Evolutionary conservation across 192 early-diverging fungal species (phyloP).

Genomic region (Glomus cerebriforme): DNA sequence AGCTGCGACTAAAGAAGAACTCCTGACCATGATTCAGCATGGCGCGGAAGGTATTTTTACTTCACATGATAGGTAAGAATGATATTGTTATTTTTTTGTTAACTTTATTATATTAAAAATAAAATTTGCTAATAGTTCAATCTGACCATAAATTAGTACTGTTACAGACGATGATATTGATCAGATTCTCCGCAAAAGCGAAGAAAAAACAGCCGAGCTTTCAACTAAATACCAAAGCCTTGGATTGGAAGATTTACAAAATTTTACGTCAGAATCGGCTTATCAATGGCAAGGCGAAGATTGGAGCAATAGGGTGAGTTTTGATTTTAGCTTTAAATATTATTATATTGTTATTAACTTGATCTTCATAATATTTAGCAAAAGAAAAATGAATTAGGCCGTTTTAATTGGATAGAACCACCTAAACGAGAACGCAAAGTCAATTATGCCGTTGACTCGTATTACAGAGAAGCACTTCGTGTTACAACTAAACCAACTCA

Average conservation of each 20-base stretch:
- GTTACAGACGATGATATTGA: constrained; percentile 86
- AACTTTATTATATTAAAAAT: not conserved
- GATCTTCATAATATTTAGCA: constrained; percentile 8
- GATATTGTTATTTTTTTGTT: constrained; percentile 29
- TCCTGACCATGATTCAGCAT: constrained; percentile 96
- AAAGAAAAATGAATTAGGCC: constrained; percentile 56
- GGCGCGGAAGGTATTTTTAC: constrained; percentile 88
- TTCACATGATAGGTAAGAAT: constrained; percentile 48
- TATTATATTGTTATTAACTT: not conserved
- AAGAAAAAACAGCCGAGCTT: constrained; percentile 87
- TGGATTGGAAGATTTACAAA: constrained; percentile 92
- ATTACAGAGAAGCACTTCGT: constrained; percentile 86
- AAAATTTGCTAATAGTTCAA: not conserved
- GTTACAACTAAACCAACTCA: constrained; percentile 58
- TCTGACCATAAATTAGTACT: constrained; percentile 43
- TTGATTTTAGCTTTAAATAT: not conserved
- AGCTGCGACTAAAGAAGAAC: constrained; percentile 76
- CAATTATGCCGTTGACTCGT: constrained; percentile 90
- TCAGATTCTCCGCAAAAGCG: constrained; percentile 73
- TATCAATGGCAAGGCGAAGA: constrained; percentile 98
- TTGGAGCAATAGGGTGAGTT: constrained; percentile 74
- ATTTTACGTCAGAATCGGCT: constrained; percentile 81
- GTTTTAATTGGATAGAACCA: constrained; percentile 90
- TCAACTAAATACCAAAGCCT: constrained; percentile 87
- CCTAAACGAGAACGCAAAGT: constrained; percentile 92